Evolutionary conservation across 164 flowering plant genomes (phyloP).

Genomic region (Nymphaea colorata): DNA sequence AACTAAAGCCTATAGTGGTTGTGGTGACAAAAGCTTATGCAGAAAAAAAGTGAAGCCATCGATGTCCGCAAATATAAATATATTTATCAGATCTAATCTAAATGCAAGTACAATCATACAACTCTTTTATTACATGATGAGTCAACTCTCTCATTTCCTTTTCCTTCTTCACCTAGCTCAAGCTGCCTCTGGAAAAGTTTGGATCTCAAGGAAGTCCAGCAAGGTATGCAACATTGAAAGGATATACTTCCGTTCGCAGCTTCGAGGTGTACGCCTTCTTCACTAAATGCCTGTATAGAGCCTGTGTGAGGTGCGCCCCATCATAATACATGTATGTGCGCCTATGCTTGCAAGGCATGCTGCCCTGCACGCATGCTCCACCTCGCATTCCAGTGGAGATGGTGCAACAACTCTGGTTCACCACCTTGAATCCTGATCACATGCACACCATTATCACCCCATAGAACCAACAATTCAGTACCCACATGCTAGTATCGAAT

Average conservation of each 20-base stretch:
- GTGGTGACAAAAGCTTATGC: no score
- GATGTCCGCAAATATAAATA: no score
- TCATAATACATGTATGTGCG: conserved; percentile 38
- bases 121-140: no score
- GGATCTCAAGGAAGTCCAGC: conserved; percentile 1
- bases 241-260: conserved; percentile 31
- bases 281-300: conserved; percentile 34
- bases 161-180: no score
- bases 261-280: conserved; percentile 35
- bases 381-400: conserved; percentile 29
- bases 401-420: conserved; percentile 38
- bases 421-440: conserved; percentile 35
- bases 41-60: no score
- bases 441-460: not conserved
- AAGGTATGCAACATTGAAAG: conserved; percentile 33
- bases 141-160: no score
- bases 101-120: no score
- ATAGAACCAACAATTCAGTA: not conserved
- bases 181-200: no score
- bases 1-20: no score
- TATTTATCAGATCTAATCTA: no score
- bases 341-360: conserved; percentile 28
- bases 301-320: conserved; percentile 63
- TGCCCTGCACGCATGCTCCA: conserved; percentile 3
- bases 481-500: no score